Evolutionary conservation across 78 protist genomes (phyloP).

Genomic region (Pirum gemmata): DNA sequence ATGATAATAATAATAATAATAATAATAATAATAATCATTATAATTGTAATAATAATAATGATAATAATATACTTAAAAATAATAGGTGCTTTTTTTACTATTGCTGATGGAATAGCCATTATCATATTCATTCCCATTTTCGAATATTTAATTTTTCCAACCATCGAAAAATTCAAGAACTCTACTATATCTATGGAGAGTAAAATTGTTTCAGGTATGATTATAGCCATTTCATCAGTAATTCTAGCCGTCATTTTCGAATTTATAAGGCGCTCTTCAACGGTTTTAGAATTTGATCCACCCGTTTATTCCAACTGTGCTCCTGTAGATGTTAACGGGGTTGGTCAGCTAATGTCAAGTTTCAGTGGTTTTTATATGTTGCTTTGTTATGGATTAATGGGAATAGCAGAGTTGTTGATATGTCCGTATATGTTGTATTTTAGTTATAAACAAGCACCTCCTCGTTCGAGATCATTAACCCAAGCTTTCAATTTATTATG

Average conservation of each 20-base stretch:
- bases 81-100: conserved; percentile 32
- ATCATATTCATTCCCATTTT: conserved; percentile 31
- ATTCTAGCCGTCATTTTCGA: neutral
- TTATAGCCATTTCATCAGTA: neutral
- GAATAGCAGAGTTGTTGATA: conserved; percentile 22
- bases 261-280: conserved; percentile 3
- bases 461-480: neutral
- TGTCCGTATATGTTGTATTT: conserved; percentile 14
- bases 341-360: conserved; percentile 5
- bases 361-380: conserved; percentile 11
- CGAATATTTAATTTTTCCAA: conserved; percentile 1
- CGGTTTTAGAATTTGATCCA: neutral
- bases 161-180: neutral
- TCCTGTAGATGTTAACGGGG: no score
- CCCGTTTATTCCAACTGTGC: no score
- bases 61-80: no score
- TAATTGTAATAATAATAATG: no score
- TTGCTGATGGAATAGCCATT: conserved; percentile 34
- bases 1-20: no score
- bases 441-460: conserved; percentile 18
- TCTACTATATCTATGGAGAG: neutral
- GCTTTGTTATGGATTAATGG: neutral
- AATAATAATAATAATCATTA: no score
- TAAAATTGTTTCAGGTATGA: conserved; percentile 17
- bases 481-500: neutral